Conservation (phyloP, 2,329 filamentous ascomycete species). For the Celoporthe dispersa region DNA sequence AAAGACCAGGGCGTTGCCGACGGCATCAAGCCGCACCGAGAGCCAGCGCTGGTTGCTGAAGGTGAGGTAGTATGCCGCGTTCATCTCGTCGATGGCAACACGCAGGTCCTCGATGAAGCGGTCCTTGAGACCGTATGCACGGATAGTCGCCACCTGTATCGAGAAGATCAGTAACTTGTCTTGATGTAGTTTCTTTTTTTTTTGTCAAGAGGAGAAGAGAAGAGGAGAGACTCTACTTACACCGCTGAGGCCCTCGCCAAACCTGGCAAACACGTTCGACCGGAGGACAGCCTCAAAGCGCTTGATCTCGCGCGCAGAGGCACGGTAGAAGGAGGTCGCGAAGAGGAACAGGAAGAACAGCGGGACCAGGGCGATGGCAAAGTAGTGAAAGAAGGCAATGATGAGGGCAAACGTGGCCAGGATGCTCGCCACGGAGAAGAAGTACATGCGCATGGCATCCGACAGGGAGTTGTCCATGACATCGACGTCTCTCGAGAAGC, state of each 20-base stretch:
- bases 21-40: constrained; percentile 79
- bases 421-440: constrained; percentile 66
- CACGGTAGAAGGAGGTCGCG: constrained; percentile 66
- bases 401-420: constrained; percentile 66
- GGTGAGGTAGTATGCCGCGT: constrained; percentile 91
- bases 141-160: constrained; percentile 55
- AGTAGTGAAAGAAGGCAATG: constrained; percentile 70
- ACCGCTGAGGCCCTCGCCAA: constrained; percentile 66
- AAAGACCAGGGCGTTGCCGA: constrained; percentile 85
- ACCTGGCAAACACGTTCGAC: constrained; percentile 66
- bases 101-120: constrained; percentile 66
- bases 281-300: constrained; percentile 70
- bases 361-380: constrained; percentile 66
- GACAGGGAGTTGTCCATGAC: constrained; percentile 72
- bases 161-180: neutral
- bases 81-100: constrained; percentile 83
- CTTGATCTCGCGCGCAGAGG: constrained; percentile 71
- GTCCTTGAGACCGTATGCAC: constrained; percentile 65
- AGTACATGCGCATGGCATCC: constrained; percentile 69
- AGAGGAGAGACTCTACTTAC: constrained; percentile 39
- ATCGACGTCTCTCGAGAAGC: constrained; percentile 72
- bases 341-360: constrained; percentile 65
- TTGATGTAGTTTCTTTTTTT: no score
- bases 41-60: constrained; percentile 97
- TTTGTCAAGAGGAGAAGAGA: no score